Evolutionary conservation across 768 basidiomycete species (phyloP).

Genomic region (Clitopilus hobsonii): DNA sequence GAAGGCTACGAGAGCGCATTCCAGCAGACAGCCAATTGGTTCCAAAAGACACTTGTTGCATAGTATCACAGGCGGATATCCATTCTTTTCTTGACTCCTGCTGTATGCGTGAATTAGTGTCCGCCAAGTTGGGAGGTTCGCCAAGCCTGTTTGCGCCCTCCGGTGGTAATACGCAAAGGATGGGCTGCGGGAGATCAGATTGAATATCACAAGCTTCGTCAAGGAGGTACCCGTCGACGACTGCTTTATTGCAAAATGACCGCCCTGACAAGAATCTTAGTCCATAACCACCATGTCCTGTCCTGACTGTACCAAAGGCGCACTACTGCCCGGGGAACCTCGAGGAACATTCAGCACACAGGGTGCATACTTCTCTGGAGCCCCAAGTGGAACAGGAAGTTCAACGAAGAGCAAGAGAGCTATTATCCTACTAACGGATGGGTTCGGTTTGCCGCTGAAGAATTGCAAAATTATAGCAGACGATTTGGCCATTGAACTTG

Average conservation of each 20-base stretch:
- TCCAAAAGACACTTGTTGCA: slow-evolving; percentile 11
- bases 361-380: slow-evolving; percentile 38
- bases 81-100: background rate
- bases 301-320: slow-evolving; percentile 40
- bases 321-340: slow-evolving; percentile 39
- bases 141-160: too few species aligned
- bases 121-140: background rate
- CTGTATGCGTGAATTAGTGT: background rate
- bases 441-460: slow-evolving; percentile 46
- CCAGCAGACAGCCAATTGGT: slow-evolving; percentile 20
- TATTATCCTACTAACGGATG: slow-evolving; percentile 47
- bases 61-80: too few species aligned
- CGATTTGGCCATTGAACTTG: slow-evolving; percentile 33
- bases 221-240: too few species aligned
- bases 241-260: too few species aligned
- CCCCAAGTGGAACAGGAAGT: slow-evolving; percentile 12
- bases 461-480: slow-evolving; percentile 54
- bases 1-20: slow-evolving; percentile 20
- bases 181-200: too few species aligned
- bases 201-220: too few species aligned
- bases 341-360: slow-evolving; percentile 30
- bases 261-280: background rate
- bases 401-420: slow-evolving; percentile 20
- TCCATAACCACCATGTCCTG: slow-evolving; percentile 25
- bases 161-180: too few species aligned